Percentiles rank a stretch among this genome's conserved stretches.
Evolutionary conservation across 148 eudicot species (phyloP).

Genomic region (Vaccinium macrocarpon): DNA sequence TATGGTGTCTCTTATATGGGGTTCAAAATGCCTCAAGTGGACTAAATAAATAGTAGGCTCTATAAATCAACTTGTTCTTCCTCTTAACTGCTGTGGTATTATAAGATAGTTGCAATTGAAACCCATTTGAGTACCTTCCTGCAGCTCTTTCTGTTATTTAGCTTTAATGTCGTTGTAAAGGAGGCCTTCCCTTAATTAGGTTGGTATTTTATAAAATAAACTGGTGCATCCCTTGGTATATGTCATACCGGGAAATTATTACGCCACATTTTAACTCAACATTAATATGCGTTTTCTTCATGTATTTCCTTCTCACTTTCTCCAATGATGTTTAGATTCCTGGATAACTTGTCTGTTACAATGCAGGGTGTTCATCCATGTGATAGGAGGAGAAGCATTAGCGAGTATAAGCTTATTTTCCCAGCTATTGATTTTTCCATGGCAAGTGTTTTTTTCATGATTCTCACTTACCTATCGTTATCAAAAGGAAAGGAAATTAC

Average conservation of each 20-base stretch:
- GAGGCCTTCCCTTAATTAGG: neutral
- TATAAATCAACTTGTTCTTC: neutral
- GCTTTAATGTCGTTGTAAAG: neutral
- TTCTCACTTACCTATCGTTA: neutral
- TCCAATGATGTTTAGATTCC: neutral
- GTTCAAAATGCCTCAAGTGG: neutral
- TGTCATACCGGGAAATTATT: neutral
- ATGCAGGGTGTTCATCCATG: slow-evolving; percentile 93
- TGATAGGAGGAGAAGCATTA: slow-evolving; percentile 75
- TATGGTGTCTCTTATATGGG: too few species aligned
- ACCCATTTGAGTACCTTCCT: too few species aligned
- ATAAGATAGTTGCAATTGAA: neutral
- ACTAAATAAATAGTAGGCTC: neutral
- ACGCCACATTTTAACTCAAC: neutral
- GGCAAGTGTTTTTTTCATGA: slow-evolving; percentile 45
- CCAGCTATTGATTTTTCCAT: slow-evolving; percentile 91
- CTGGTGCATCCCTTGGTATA: too few species aligned
- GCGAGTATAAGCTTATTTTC: slow-evolving; percentile 61
- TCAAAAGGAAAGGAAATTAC: neutral
- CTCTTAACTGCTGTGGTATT: neutral
- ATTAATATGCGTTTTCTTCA: neutral
- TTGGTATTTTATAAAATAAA: too few species aligned
- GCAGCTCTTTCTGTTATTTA: neutral
- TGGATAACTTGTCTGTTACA: neutral
- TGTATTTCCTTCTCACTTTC: neutral